Percentiles rank a stretch among this genome's conserved stretches.
phyloP scores from a whole-genome alignment of 108 stramenopile species.

The Fragilariopsis cylindrus region DNA sequence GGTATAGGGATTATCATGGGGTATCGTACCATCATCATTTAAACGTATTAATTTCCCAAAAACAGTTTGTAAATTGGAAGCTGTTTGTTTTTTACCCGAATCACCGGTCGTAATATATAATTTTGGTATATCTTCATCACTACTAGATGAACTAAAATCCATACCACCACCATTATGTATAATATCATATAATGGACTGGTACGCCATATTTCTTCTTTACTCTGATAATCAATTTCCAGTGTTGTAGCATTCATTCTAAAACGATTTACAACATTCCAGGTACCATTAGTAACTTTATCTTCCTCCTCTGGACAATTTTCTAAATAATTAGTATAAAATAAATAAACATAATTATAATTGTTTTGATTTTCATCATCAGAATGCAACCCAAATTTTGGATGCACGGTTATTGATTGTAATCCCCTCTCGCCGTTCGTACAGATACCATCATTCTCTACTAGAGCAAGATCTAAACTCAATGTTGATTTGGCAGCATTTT shows the following conservation, averaged over 20 bases:
- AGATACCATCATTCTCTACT: not conserved
- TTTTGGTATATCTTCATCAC: not conserved
- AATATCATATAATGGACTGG: not conserved
- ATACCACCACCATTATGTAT: slow-evolving; percentile 36
- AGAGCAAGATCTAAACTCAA: not conserved
- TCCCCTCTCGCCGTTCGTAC: slow-evolving; percentile 36
- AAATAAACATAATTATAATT: slow-evolving; percentile 18
- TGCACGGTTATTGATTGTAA: slow-evolving; percentile 12
- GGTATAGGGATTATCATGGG: slow-evolving; percentile 28
- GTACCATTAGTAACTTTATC: slow-evolving; percentile 11
- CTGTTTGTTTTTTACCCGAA: not conserved
- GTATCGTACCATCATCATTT: slow-evolving; percentile 27
- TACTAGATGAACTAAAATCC: slow-evolving; percentile 29
- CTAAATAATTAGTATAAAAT: slow-evolving; percentile 25
- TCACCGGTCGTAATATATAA: slow-evolving; percentile 30
- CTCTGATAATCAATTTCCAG: not conserved
- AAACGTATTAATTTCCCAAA: slow-evolving; percentile 20
- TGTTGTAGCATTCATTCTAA: not conserved
- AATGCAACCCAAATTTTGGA: slow-evolving; percentile 19
- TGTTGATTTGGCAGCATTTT: not conserved
- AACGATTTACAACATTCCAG: slow-evolving; percentile 25
- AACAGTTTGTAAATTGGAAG: slow-evolving; percentile 3
- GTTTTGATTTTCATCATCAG: not conserved
- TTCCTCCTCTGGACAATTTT: slow-evolving; percentile 7
- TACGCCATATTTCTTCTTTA: slow-evolving; percentile 14